A percentile compares a stretch with the other conserved stretches of the same genome.
Evolutionary conservation across 495 filamentous ascomycete species (phyloP).

Genomic region (Tuber melanosporum): DNA sequence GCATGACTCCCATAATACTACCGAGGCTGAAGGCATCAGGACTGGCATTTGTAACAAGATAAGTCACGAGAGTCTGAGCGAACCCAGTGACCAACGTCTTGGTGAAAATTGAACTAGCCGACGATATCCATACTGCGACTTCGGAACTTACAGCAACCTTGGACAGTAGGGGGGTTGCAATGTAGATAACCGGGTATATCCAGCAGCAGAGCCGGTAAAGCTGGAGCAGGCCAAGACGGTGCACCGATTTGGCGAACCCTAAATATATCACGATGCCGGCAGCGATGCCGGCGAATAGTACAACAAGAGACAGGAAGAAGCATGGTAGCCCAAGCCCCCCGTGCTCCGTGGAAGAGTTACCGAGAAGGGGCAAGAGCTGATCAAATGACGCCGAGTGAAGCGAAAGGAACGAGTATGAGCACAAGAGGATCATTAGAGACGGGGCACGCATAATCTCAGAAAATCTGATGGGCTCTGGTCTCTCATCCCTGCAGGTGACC

Average conservation of each 20-base stretch:
- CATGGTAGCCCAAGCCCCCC: constrained; percentile 49
- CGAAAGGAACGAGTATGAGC: constrained; percentile 46
- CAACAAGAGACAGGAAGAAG: constrained; percentile 43
- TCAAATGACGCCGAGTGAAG: constrained; percentile 48
- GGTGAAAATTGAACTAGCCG: constrained; percentile 43
- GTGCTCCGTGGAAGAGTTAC: constrained; percentile 45
- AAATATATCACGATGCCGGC: constrained; percentile 43
- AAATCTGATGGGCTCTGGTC: constrained; percentile 45
- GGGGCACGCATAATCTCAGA: constrained; percentile 46
- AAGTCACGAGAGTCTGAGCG: constrained; percentile 44
- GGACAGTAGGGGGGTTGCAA: constrained; percentile 43
- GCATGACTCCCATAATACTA: constrained; percentile 48
- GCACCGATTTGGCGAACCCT: constrained; percentile 40
- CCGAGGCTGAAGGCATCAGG: constrained; percentile 47
- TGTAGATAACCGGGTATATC: constrained; percentile 46
- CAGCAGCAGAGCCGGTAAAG: constrained; percentile 44
- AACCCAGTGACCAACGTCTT: constrained; percentile 45
- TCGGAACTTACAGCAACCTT: constrained; percentile 37
- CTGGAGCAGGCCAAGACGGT: constrained; percentile 44
- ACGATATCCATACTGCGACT: constrained; percentile 39
- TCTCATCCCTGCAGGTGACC: constrained; percentile 40
- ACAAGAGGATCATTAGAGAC: constrained; percentile 46
- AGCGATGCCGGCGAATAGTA: constrained; percentile 42
- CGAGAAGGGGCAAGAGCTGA: constrained; percentile 46
- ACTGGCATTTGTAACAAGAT: constrained; percentile 47